These are phyloP conservation scores for Rhodomyrtus tomentosa DNA, from an alignment of 345 rosid species.

Conservation along the genomic window DNA sequence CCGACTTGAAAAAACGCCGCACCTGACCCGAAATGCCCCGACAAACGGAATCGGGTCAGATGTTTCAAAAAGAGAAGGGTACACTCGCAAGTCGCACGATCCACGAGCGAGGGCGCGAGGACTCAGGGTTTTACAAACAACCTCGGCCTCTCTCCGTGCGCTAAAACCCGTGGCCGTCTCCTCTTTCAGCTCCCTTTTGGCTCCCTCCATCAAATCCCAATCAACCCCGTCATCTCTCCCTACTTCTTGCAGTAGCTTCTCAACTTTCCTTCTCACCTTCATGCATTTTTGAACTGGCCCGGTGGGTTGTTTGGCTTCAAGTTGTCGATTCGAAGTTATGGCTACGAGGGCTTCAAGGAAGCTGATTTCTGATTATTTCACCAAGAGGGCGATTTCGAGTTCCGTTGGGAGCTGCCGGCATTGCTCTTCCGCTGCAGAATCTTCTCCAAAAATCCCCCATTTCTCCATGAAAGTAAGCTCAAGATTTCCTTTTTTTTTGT, in stretches of 20 bases:
- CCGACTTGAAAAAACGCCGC: neutral
- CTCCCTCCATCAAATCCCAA: neutral
- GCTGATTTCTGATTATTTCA: slow-evolving; percentile 25
- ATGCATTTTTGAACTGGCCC: neutral
- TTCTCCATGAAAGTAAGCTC: slow-evolving; percentile 53
- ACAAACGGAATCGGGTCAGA: neutral
- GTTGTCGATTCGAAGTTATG: slow-evolving; percentile 10
- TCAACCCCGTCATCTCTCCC: neutral
- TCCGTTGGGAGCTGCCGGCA: slow-evolving; percentile 28
- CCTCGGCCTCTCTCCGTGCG: neutral
- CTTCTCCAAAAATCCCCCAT: slow-evolving; percentile 45
- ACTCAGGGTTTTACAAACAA: neutral
- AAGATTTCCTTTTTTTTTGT: neutral
- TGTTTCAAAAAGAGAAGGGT: neutral
- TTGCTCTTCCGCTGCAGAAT: slow-evolving; percentile 24
- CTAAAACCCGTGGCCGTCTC: neutral
- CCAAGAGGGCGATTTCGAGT: slow-evolving; percentile 8
- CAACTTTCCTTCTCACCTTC: neutral
- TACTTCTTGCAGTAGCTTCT: neutral
- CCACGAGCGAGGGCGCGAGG: neutral
- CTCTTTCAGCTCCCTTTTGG: neutral
- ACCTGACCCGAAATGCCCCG: neutral
- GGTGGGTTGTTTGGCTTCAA: neutral
- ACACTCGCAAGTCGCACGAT: neutral
- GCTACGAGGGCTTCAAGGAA: slow-evolving; percentile 35